These are phyloP conservation scores for Hordeum vulgare DNA, from an alignment of 176 grass and related monocot genomes.

Conservation along the genomic window DNA sequence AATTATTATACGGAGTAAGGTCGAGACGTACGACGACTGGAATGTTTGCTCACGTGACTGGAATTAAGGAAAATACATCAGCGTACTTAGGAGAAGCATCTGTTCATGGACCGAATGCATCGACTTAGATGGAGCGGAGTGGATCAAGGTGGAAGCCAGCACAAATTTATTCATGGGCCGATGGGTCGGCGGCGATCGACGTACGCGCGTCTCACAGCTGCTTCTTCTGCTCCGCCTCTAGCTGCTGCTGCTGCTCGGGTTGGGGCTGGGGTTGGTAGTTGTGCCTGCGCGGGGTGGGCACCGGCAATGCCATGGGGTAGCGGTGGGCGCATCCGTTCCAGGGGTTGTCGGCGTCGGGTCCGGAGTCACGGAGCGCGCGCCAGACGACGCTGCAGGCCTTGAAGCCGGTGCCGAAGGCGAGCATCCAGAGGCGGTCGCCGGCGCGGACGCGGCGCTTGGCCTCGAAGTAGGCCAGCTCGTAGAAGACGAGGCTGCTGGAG, in stretches of 20 bases:
- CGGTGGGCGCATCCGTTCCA: slow-evolving; percentile 64
- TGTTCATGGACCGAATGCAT: neutral
- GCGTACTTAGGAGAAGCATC: neutral
- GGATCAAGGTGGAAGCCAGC: neutral
- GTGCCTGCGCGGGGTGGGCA: neutral
- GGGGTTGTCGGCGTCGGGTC: slow-evolving; percentile 62
- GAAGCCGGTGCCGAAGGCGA: slow-evolving; percentile 85
- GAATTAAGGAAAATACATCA: neutral
- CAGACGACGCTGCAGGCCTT: slow-evolving; percentile 74
- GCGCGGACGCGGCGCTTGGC: slow-evolving; percentile 53
- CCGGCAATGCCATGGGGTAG: slow-evolving; percentile 29
- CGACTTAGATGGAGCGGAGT: neutral
- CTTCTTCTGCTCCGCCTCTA: neutral
- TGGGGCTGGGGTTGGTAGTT: neutral
- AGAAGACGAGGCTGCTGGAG: slow-evolving; percentile 89
- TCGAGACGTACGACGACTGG: too few relatives aligned
- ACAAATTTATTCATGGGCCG: neutral
- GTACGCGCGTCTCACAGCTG: neutral
- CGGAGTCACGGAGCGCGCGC: slow-evolving; percentile 51
- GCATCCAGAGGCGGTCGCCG: slow-evolving; percentile 76
- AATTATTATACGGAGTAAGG: too few relatives aligned
- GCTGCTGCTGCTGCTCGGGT: neutral
- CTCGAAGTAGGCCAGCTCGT: slow-evolving; percentile 91
- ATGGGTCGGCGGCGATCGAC: neutral
- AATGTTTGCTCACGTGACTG: neutral